phyloP scores from a whole-genome alignment of 2,329 filamentous ascomycete species.

The Alternaria triticina region DNA sequence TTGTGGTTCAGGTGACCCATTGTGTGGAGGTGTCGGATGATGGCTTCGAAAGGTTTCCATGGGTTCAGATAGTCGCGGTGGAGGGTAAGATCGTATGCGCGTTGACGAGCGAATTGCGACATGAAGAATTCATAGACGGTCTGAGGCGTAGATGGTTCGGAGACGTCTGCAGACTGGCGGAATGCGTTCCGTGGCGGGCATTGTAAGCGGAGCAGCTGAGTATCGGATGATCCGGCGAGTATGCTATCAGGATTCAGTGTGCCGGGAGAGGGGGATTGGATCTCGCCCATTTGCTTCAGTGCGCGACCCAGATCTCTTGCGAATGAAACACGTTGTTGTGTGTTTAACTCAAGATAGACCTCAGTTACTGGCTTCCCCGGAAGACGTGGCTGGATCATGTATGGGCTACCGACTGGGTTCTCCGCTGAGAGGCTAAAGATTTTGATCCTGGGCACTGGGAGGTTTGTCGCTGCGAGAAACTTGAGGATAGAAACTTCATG shows the following conservation, averaged over 20 bases:
- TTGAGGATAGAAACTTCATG: background rate
- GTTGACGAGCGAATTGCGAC: background rate
- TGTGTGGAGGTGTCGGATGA: background rate
- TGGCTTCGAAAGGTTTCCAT: background rate
- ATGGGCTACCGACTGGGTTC: background rate
- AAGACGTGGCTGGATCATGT: background rate
- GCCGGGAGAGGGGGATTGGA: background rate
- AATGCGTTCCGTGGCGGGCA: background rate
- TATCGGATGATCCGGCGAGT: background rate
- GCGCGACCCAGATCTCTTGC: rapidly evolving
- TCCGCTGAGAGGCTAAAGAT: rapidly evolving
- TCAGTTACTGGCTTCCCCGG: background rate
- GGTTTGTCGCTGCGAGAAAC: background rate
- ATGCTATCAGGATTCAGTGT: background rate
- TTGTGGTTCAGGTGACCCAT: rapidly evolving
- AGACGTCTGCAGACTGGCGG: background rate
- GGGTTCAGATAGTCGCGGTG: background rate
- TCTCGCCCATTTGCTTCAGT: background rate
- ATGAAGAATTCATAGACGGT: background rate
- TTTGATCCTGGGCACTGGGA: background rate
- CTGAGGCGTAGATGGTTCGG: background rate
- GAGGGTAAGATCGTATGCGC: background rate
- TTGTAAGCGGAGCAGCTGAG: background rate
- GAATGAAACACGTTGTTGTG: background rate
- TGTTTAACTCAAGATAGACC: rapidly evolving